Conservation (phyloP, 331 rosid species). For the Malus hybrid region DNA sequence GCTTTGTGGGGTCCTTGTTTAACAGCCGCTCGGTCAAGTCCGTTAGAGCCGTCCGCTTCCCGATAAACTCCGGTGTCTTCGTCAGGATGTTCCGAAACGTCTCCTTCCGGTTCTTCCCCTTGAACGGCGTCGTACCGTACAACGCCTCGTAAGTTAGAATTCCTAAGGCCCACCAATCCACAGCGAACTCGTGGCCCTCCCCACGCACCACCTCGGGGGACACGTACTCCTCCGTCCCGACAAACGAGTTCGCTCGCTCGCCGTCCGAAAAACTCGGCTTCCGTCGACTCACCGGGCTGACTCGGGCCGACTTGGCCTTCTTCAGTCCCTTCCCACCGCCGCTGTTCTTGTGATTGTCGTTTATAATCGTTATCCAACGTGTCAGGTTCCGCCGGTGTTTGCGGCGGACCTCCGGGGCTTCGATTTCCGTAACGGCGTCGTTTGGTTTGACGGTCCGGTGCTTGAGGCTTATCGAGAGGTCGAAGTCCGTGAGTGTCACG, state of each 20-base stretch:
- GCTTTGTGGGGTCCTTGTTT: slow-evolving; percentile 61
- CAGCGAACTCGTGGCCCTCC: slow-evolving; percentile 92
- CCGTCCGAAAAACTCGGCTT: slow-evolving; percentile 48
- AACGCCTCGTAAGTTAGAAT: slow-evolving; percentile 68
- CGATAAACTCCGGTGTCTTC: slow-evolving; percentile 55
- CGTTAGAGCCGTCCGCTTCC: slow-evolving; percentile 52
- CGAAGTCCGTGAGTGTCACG: slow-evolving; percentile 92
- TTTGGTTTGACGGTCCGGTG: slow-evolving; percentile 23
- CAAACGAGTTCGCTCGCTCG: slow-evolving; percentile 80
- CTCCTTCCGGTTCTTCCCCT: slow-evolving; percentile 69
- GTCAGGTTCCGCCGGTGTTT: slow-evolving; percentile 45
- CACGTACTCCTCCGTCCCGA: slow-evolving; percentile 90
- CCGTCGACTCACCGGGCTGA: slow-evolving; percentile 70
- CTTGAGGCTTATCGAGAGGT: slow-evolving; percentile 58
- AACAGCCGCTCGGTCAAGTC: slow-evolving; percentile 59
- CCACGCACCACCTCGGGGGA: slow-evolving; percentile 86
- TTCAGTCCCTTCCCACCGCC: slow-evolving; percentile 18
- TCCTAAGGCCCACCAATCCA: slow-evolving; percentile 96
- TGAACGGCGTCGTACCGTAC: slow-evolving; percentile 88
- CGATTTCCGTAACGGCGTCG: slow-evolving; percentile 6
- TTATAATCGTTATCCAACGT: slow-evolving; percentile 46
- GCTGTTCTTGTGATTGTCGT: neutral
- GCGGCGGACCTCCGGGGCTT: slow-evolving; percentile 25
- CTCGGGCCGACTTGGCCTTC: slow-evolving; percentile 75
- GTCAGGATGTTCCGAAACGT: slow-evolving; percentile 64